Base-by-base conservation (phyloP, 768 basidiomycete genomes). In the Tylopilus sp. region DNA sequence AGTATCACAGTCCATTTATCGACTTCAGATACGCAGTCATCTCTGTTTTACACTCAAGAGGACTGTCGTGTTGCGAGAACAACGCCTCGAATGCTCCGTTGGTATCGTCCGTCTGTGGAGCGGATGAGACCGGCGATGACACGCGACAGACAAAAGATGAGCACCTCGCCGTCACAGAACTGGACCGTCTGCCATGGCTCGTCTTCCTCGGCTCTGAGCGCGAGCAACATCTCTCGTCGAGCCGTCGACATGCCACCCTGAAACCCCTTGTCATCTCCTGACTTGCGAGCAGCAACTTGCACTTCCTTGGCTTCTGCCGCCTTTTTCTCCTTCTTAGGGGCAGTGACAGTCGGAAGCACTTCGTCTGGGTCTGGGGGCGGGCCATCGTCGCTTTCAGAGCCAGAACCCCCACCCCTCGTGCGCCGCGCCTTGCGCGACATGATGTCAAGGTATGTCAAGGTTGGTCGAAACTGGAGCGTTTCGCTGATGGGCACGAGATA, bases 361-460 rank as follows among this genome's bases (percentile, higher is more conserved):
- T 90, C 88, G 56, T 91, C 88, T 13, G 88, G 88, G 61, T 91
- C 88, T 39, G 81, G 85, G 22, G 86, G 88, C 21, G 88, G 86
- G 0, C 83, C 88, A 47, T 88, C 85, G 50, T 90, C 88, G 7
- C 83, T 84, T 40, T 91, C 89, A 2, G 84, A 84, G 50, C 85
- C 88, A 3, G 64, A 58, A 0, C 77, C 80, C 8, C 76, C 77
- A 38, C 68, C 64, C 36, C 72, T 71, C 20, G 74, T 72, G 42
- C 78, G 81, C 58, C 75, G 80, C 53, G 67, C 73, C 71, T 85
- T 89, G 33, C 81, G 81, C 21, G 83, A 82, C 48, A 86, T 65
- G 52, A 80, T 69, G 64, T 93, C 91, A 55, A 93, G 75, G 69
- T 93, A 89, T 17, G 87, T 88, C 57, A 92, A 69, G 3, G 86